These are phyloP conservation scores for Boletus fagicola DNA, from an alignment of 768 basidiomycete species.

Conservation along the genomic window DNA sequence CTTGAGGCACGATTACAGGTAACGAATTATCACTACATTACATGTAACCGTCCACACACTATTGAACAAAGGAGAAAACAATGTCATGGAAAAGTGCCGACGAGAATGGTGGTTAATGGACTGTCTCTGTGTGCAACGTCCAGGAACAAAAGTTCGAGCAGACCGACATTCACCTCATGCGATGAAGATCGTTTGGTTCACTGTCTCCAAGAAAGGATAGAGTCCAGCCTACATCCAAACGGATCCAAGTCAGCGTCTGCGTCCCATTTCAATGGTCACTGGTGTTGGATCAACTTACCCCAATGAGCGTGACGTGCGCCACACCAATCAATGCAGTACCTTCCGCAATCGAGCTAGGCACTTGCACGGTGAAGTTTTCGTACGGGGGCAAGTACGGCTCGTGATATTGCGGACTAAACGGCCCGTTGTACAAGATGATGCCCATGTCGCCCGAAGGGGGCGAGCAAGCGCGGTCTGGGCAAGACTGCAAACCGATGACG, in stretches of 20 bases:
- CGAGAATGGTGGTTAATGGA: no score
- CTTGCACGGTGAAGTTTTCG: conserved; percentile 44
- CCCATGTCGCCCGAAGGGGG: conserved; percentile 37
- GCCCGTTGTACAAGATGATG: conserved; percentile 46
- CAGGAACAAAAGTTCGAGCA: neutral
- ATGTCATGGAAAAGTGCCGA: neutral
- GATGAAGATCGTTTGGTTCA: conserved; percentile 33
- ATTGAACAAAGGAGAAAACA: neutral
- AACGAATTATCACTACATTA: neutral
- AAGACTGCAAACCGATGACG: conserved; percentile 44
- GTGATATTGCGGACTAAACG: conserved; percentile 38
- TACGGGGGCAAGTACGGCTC: conserved; percentile 35
- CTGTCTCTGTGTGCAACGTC: neutral
- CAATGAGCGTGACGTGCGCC: conserved; percentile 39
- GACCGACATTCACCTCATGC: conserved; percentile 7
- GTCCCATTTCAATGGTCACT: neutral
- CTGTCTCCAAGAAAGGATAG: conserved; percentile 31
- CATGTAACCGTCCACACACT: neutral
- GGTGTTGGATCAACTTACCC: conserved; percentile 33
- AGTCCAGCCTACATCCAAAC: conserved; percentile 30
- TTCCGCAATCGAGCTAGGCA: conserved; percentile 31
- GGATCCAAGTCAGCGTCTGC: neutral
- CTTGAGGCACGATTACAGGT: neutral
- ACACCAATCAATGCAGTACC: conserved; percentile 39
- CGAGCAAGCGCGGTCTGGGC: conserved; percentile 28